A percentile compares a stretch with the other conserved stretches of the same genome.
Evolutionary conservation across 495 filamentous ascomycete species (phyloP).

Genomic region (Penicillium turbatum): DNA sequence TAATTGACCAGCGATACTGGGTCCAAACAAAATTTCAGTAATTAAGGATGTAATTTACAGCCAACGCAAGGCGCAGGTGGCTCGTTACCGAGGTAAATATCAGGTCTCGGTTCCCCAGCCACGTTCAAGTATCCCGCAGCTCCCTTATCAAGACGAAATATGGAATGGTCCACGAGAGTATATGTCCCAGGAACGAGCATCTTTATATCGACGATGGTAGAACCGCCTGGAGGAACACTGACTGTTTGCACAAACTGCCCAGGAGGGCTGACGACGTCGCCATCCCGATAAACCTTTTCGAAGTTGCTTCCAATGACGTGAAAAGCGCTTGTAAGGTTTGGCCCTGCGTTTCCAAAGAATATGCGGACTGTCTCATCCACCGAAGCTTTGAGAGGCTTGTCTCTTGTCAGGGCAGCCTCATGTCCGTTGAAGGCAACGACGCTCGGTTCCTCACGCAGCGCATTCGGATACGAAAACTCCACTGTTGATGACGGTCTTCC

Average conservation of each 20-base stretch:
- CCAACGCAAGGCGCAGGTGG: constrained; percentile 17
- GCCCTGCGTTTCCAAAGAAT: constrained; percentile 18
- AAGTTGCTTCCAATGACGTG: constrained; percentile 23
- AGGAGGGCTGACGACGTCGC: constrained; percentile 18
- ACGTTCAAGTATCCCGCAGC: constrained; percentile 19
- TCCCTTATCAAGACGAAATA: constrained; percentile 19
- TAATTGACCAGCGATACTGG: no score
- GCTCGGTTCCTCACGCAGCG: constrained; percentile 15
- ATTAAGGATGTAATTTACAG: constrained; percentile 14
- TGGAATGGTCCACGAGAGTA: constrained; percentile 21
- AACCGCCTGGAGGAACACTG: constrained; percentile 11
- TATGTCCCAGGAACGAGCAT: constrained; percentile 20
- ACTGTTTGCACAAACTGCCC: constrained; percentile 11
- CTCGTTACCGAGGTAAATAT: constrained; percentile 10
- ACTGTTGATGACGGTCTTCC: constrained; percentile 4
- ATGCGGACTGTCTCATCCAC: constrained; percentile 15
- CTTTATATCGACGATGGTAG: constrained; percentile 18
- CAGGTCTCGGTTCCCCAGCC: constrained; percentile 4
- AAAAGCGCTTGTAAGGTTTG: constrained; percentile 21
- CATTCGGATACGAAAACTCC: constrained; percentile 22
- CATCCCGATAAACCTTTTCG: constrained; percentile 11
- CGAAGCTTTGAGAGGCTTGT: constrained; percentile 14
- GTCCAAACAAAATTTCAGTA: no score
- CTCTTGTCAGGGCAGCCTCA: constrained; percentile 12
- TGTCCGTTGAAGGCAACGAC: constrained; percentile 19